phyloP scores from a whole-genome alignment of 2,329 filamentous ascomycete species.

The Claviceps sorghi region DNA sequence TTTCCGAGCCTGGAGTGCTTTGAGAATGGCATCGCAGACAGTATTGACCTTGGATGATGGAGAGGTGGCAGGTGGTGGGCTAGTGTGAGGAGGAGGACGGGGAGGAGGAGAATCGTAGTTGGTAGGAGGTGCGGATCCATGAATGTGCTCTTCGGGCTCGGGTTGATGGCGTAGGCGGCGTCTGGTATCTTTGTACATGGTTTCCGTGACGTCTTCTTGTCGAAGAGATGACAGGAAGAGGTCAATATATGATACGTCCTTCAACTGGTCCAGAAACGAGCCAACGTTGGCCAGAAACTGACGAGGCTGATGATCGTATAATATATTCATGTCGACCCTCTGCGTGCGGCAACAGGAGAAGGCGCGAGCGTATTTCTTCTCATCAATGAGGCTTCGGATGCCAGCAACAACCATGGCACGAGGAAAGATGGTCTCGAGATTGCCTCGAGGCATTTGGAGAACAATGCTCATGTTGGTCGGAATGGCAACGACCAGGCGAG shows the following conservation, averaged over 20 bases:
- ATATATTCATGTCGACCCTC: slow-evolving; percentile 92
- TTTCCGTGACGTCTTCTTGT: slow-evolving; percentile 87
- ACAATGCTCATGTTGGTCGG: slow-evolving; percentile 75
- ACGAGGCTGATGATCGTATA: slow-evolving; percentile 81
- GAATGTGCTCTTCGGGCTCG: slow-evolving; percentile 1
- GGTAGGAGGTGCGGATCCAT: slow-evolving; percentile 3
- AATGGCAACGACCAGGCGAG: slow-evolving; percentile 73
- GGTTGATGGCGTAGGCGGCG: slow-evolving; percentile 17
- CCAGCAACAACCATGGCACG: slow-evolving; percentile 84
- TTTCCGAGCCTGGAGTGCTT: slow-evolving; percentile 46
- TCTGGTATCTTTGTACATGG: slow-evolving; percentile 83
- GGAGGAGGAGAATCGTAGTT: slow-evolving; percentile 2
- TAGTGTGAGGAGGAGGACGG: slow-evolving; percentile 8
- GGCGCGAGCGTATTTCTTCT: slow-evolving; percentile 67
- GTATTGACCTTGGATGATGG: slow-evolving; percentile 56
- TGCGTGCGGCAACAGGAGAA: slow-evolving; percentile 84
- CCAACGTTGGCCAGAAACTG: slow-evolving; percentile 68
- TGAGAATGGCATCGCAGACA: slow-evolving; percentile 74
- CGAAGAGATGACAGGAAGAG: slow-evolving; percentile 77
- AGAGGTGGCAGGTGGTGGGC: slow-evolving; percentile 1
- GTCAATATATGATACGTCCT: slow-evolving; percentile 70
- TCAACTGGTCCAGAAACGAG: slow-evolving; percentile 71
- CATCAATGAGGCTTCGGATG: slow-evolving; percentile 66
- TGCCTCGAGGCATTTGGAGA: slow-evolving; percentile 90
- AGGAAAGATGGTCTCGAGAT: slow-evolving; percentile 88